These are phyloP conservation scores for Xylariaceae sp. DNA, from an alignment of 2,329 filamentous ascomycete genomes.

Conservation along the genomic window DNA sequence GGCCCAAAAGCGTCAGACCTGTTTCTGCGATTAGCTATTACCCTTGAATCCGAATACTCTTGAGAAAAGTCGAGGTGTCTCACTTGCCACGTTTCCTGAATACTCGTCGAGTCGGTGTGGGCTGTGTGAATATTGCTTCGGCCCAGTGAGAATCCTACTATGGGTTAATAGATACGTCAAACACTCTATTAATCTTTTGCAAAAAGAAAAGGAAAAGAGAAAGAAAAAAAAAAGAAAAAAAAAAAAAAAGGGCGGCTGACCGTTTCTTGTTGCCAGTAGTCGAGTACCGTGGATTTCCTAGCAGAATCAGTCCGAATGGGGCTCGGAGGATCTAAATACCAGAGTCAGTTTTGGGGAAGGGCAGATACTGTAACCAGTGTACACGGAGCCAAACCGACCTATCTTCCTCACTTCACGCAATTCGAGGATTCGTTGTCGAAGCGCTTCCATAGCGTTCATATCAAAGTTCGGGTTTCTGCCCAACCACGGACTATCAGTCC, in stretches of 20 bases:
- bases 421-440: conserved; percentile 44
- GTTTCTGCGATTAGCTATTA: conserved; percentile 3
- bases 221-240: too few relatives aligned
- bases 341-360: conserved; percentile 22
- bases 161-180: conserved; percentile 9
- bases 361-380: neutral
- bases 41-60: neutral
- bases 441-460: conserved; percentile 46
- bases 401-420: conserved; percentile 50
- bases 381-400: conserved; percentile 34
- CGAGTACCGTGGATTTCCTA: conserved; percentile 24
- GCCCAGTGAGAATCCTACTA: conserved; percentile 53
- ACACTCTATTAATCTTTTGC: neutral
- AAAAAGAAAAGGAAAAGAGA: too few relatives aligned
- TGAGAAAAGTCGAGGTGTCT: conserved; percentile 14
- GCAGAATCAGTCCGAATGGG: conserved; percentile 26
- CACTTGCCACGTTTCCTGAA: conserved; percentile 39
- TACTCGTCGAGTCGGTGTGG: conserved; percentile 45
- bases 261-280: conserved; percentile 28
- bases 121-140: conserved; percentile 53
- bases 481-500: conserved; percentile 8
- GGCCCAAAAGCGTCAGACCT: conserved; percentile 28
- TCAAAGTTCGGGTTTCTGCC: conserved; percentile 49
- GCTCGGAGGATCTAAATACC: conserved; percentile 24
- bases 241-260: conserved; percentile 13